Evolutionary conservation across 2,329 filamentous ascomycete genomes (phyloP), one percentile per base, ranked within the genome.

Genomic region (Ceratocystis harringtonii): DNA sequence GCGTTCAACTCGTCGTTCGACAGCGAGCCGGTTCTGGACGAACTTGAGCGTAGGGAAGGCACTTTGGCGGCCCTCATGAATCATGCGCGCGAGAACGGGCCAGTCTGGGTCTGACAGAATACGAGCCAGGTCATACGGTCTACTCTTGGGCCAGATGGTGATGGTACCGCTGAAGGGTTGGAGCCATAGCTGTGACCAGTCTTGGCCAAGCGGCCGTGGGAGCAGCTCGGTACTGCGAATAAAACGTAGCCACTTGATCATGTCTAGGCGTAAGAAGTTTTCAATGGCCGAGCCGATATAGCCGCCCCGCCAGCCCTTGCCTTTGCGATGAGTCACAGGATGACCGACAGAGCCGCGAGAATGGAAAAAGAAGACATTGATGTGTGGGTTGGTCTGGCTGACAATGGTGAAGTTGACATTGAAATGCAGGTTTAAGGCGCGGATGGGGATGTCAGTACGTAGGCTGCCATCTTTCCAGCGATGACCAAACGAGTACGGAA

Each of bases 381-480:
- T 92, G 74, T 99, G 94, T 1, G 94, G 94, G 74, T 99, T 99
- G 61, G 96, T 92, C 76, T 91, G 83, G 70, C 80, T 82, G 70
- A 86, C 94, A 69, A 99, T 92, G 69, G 89, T 92, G 75, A 97
- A 99, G 74, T 95, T 96, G 74, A 97, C 94, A 74, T 97, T 97
- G 79, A 99, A 99, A 73, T 97, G 90, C 0, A 96, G 80, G 74
- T 99, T 97, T 63, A 99, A 80, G 1, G 92, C 88, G 75, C 92
- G 94, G 72, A 99, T 84, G 0, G 94, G 94, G 32, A 99, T 96
- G 72, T 99, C 94, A 0, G 94, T 99, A 45, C 94, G 84, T 65
- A 99, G 77, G 70, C 88, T 94, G 64, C 94, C 94, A 73, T 99
- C 94, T 75, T 99, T 99, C 94, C 94, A 99, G 76, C 97, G 97